phyloP scores from a whole-genome alignment of 495 filamentous ascomycete species.

The Aspergillus wentii region DNA sequence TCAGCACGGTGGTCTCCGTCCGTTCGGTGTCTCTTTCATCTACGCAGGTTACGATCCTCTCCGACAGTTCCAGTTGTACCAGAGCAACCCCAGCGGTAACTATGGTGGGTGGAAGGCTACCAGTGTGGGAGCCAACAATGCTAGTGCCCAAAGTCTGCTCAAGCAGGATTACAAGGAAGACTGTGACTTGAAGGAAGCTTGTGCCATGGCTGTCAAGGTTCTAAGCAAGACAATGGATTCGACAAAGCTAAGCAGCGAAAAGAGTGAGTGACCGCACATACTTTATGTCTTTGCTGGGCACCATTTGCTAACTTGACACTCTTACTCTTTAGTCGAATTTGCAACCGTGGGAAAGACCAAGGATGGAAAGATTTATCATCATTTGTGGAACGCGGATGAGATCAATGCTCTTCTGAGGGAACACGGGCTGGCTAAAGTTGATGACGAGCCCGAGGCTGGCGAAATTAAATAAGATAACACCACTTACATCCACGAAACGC shows the following conservation, averaged over 20 bases:
- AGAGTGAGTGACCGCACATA: conserved; percentile 61
- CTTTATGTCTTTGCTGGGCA: background rate
- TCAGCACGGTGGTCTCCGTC: conserved; percentile 94
- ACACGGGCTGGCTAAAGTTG: conserved; percentile 88
- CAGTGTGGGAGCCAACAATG: conserved; percentile 95
- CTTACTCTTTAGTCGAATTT: conserved; percentile 72
- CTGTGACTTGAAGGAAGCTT: conserved; percentile 91
- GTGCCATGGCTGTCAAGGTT: conserved; percentile 96
- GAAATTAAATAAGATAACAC: conserved; percentile 39
- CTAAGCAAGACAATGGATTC: conserved; percentile 99
- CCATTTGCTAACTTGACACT: conserved; percentile 26
- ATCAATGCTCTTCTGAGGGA: conserved; percentile 92
- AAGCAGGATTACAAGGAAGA: conserved; percentile 99
- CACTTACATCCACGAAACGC: conserved; percentile 8
- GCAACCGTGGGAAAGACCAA: conserved; percentile 95
- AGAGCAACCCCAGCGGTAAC: conserved; percentile 99
- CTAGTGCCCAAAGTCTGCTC: conserved; percentile 91
- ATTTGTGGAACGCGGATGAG: conserved; percentile 95
- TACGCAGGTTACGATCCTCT: conserved; percentile 96
- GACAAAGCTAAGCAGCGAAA: conserved; percentile 96
- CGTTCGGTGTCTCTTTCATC: conserved; percentile 99
- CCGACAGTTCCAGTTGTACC: conserved; percentile 96
- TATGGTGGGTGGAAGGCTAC: conserved; percentile 99
- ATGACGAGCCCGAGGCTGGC: conserved; percentile 67
- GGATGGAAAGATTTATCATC: conserved; percentile 93